Percentiles rank a stretch among this genome's conserved stretches.
phyloP scores from a whole-genome alignment of 306 rosid species.

The Dryas alaskensis region DNA sequence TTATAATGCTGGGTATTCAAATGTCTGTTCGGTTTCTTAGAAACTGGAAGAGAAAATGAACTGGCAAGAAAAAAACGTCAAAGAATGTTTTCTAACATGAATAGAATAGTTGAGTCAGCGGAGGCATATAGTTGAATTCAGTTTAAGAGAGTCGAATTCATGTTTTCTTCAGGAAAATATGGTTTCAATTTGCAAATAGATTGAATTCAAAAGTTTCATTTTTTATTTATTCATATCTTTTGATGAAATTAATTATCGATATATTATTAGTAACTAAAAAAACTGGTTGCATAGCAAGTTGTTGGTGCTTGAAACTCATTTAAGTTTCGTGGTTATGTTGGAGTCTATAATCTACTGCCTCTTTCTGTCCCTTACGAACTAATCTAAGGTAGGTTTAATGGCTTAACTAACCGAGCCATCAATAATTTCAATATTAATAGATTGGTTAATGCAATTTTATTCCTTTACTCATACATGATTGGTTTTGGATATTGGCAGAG shows the following conservation, averaged over 20 bases:
- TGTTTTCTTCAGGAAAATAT: no score
- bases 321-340: not conserved
- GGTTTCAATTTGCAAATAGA: no score
- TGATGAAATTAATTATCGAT: no score
- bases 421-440: not conserved
- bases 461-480: slow-evolving; percentile 1
- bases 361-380: not conserved
- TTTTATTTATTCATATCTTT: no score
- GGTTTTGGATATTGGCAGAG: slow-evolving; percentile 44
- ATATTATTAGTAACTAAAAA: no score
- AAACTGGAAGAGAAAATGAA: slow-evolving; percentile 3
- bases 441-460: not conserved
- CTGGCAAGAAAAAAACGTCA: no score
- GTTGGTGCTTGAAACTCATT: not conserved
- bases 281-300: not conserved
- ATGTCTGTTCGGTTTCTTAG: not conserved
- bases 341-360: not conserved
- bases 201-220: no score
- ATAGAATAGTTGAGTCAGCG: no score
- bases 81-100: no score
- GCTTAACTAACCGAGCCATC: not conserved
- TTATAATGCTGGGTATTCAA: not conserved
- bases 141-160: no score
- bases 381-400: not conserved
- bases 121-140: no score